phyloP scores from a whole-genome alignment of 208 protist species.

The Trypanosoma grayi region DNA sequence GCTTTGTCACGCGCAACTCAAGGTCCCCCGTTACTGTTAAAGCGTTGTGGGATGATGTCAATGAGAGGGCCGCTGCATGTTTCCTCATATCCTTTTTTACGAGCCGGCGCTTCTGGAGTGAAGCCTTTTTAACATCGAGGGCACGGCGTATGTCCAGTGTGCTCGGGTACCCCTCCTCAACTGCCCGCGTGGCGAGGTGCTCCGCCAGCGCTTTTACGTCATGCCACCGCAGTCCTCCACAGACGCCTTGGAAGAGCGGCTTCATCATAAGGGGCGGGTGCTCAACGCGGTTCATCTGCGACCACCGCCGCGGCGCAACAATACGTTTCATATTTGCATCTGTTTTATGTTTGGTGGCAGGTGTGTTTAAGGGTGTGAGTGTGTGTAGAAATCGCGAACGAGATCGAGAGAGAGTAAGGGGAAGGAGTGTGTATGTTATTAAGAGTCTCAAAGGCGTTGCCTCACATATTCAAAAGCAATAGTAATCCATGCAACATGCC shows the following conservation, averaged over 20 bases:
- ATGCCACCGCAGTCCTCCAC: slow-evolving; percentile 74
- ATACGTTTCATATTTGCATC: slow-evolving; percentile 79
- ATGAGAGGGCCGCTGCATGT: not conserved
- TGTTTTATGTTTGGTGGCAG: too few species aligned
- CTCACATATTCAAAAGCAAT: too few species aligned
- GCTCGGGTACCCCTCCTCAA: slow-evolving; percentile 64
- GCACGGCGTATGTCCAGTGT: slow-evolving; percentile 36
- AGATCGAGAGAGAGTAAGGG: too few species aligned
- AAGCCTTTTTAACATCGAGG: slow-evolving; percentile 28
- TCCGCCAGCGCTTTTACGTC: slow-evolving; percentile 66
- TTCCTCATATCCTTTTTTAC: slow-evolving; percentile 5
- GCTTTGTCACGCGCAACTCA: slow-evolving; percentile 21
- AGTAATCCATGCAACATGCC: too few species aligned
- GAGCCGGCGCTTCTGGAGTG: slow-evolving; percentile 11
- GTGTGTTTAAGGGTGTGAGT: too few species aligned
- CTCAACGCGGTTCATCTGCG: slow-evolving; percentile 60
- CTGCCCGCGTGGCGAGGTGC: slow-evolving; percentile 64
- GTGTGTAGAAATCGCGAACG: not conserved
- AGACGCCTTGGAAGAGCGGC: slow-evolving; percentile 73
- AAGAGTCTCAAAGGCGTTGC: too few species aligned
- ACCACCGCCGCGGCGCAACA: slow-evolving; percentile 65
- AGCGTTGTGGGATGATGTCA: slow-evolving; percentile 15
- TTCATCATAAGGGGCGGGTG: slow-evolving; percentile 90
- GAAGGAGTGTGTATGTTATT: too few species aligned
- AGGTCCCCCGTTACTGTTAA: slow-evolving; percentile 28